These are phyloP conservation scores for Ceratobasidium sp. DNA, from an alignment of 1,284 basidiomycete species.

Conservation along the genomic window DNA sequence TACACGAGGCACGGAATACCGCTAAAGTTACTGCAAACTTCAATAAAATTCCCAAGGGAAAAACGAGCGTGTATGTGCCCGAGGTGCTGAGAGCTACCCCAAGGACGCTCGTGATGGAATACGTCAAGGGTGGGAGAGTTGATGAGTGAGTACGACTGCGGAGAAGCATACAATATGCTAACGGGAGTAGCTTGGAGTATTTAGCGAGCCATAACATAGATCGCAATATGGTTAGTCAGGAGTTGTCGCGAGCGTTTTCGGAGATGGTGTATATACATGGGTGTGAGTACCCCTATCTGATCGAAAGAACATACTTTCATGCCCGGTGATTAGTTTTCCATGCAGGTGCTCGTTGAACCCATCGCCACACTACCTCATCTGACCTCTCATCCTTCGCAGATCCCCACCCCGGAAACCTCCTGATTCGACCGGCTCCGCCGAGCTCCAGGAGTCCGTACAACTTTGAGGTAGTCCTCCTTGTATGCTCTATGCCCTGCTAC, in stretches of 20 bases:
- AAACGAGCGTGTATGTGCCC: constrained; percentile 90
- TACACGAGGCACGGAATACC: constrained; percentile 89
- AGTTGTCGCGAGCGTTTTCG: constrained; percentile 87
- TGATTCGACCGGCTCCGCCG: constrained; percentile 78
- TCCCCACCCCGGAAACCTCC: constrained; percentile 86
- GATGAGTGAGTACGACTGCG: constrained; percentile 20
- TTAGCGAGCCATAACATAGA: constrained; percentile 87
- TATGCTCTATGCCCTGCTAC: not conserved
- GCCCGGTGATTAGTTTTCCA: constrained; percentile 40
- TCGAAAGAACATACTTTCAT: not conserved
- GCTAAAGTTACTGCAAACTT: constrained; percentile 77
- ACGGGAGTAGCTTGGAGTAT: constrained; percentile 77
- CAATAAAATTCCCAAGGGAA: constrained; percentile 56
- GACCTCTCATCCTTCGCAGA: constrained; percentile 52
- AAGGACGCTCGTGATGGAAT: constrained; percentile 57
- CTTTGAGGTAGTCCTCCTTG: constrained; percentile 88
- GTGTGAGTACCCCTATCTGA: constrained; percentile 59
- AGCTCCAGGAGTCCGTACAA: constrained; percentile 82
- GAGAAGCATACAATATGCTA: constrained; percentile 51
- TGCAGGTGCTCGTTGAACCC: constrained; percentile 33
- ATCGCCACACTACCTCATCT: not conserved
- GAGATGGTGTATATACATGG: constrained; percentile 98
- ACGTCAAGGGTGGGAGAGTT: constrained; percentile 81
- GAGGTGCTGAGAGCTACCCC: constrained; percentile 83
- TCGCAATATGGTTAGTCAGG: constrained; percentile 89